phyloP scores from a whole-genome alignment of 805 yeast genomes.

The Lachancea waltii region DNA sequence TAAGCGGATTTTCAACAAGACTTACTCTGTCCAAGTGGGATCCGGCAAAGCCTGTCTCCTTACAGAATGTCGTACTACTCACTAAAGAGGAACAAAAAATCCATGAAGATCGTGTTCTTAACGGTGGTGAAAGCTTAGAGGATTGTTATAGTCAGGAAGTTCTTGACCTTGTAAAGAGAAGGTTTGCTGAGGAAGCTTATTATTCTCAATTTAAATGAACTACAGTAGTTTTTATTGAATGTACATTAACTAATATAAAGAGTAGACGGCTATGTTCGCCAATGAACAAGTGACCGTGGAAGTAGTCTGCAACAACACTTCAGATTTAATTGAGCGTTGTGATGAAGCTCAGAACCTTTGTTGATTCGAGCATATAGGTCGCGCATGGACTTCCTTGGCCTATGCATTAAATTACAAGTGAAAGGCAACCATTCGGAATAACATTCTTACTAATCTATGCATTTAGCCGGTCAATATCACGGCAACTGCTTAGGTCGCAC shows the following conservation, averaged over 20 bases:
- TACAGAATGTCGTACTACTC: conserved; percentile 80
- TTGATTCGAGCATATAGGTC: no score
- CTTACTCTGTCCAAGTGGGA: conserved; percentile 83
- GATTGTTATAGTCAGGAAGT: conserved; percentile 61
- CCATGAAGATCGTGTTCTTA: conserved; percentile 73
- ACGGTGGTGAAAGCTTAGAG: conserved; percentile 54
- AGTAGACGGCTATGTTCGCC: no score
- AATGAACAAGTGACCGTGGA: no score
- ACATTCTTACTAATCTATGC: no score
- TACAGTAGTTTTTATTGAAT: background rate
- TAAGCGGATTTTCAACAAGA: conserved; percentile 75
- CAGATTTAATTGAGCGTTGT: no score
- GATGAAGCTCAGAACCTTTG: no score
- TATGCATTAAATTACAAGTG: no score
- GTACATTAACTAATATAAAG: conserved; percentile 3
- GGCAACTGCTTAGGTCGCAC: no score
- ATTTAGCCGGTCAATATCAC: no score
- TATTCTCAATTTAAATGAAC: conserved; percentile 50
- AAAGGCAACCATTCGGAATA: no score
- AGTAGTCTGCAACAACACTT: no score
- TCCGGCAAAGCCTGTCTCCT: conserved; percentile 51
- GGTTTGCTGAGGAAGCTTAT: conserved; percentile 71
- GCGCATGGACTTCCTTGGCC: no score
- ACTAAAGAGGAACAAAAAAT: conserved; percentile 77
- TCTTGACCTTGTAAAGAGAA: conserved; percentile 46